Base-by-base conservation (phyloP, 1,284 basidiomycete genomes). In the Rhodotorula mucilaginosa region DNA sequence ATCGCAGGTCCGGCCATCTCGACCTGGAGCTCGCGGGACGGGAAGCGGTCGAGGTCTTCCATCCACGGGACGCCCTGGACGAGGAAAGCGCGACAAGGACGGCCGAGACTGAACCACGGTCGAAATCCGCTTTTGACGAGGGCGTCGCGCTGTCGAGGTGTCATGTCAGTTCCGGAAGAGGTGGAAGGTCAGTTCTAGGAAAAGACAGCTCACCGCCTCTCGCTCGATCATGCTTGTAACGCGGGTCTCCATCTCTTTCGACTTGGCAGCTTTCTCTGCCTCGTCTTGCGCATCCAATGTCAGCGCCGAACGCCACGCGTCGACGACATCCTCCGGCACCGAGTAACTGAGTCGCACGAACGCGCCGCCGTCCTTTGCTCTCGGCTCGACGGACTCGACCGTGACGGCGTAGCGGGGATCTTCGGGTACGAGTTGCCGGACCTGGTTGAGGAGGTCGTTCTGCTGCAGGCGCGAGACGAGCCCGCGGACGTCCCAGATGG, bases 1-100 rank as follows among this genome's bases (percentile, higher is more conserved):
- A 75, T 71, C 64, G 70, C 81, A 79, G 64, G 79, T 65, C 94
- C 93, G 47, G 95, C 90, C 77, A 94, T 96, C 13, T 87, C 83
- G n/a, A 95, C 86, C 70, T 87, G 87, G 58, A 97, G 78, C 21
- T 89, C 84, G 2, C 84, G 82, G 10, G 90, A 90, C 0, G 92
- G 88, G 80, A 88, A 95, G 61, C 91, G 85, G 75, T 88, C 85
- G 87, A 96, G 88, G 77, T 97, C 94, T 90, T 95, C 78, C 58
- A 72, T 69, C 75, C 74, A 79, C 5, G 77, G 78, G 34, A 69
- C 68, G 18, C 77, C 75, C 60, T 69, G 70, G 23, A 77, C 78
- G n/a, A 79, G 54, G 67, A 73, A 74, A 29, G 71, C 69, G 13
- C 61, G 58, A 19, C 58, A 61, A 0, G 39, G 56, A 0, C 67